phyloP scores from a whole-genome alignment of 192 early-diverging fungal genomes.

The Linnemannia zychae region DNA sequence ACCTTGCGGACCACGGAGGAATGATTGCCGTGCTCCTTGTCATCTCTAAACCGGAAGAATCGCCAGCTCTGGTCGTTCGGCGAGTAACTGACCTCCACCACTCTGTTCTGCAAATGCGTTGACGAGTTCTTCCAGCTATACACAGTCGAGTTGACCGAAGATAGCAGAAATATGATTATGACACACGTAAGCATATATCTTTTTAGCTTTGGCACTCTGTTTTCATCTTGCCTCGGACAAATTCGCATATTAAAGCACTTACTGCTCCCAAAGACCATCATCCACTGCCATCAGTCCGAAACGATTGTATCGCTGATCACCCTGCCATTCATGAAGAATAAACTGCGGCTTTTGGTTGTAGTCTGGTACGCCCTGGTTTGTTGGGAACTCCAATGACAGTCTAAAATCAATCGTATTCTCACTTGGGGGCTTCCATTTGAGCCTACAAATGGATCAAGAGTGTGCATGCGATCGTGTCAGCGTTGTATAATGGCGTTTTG shows the following conservation, averaged over 20 bases:
- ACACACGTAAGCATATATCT: not conserved
- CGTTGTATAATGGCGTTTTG: not conserved
- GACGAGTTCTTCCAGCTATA: slow-evolving; percentile 38
- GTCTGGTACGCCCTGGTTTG: slow-evolving; percentile 30
- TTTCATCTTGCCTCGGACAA: not conserved
- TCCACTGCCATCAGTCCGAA: slow-evolving; percentile 70
- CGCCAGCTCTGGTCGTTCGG: slow-evolving; percentile 69
- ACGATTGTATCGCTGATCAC: slow-evolving; percentile 35
- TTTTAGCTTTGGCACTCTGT: not conserved
- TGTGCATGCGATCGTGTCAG: not conserved
- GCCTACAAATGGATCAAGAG: slow-evolving; percentile 54
- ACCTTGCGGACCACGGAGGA: slow-evolving; percentile 69
- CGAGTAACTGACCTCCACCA: slow-evolving; percentile 77
- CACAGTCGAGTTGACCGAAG: not conserved
- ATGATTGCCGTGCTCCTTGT: slow-evolving; percentile 85
- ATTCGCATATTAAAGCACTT: not conserved
- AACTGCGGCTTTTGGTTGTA: slow-evolving; percentile 59
- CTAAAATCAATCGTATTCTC: slow-evolving; percentile 88
- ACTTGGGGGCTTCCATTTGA: slow-evolving; percentile 90
- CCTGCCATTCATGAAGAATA: slow-evolving; percentile 63
- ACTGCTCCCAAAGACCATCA: slow-evolving; percentile 67
- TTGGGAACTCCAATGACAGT: slow-evolving; percentile 55
- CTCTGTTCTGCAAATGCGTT: slow-evolving; percentile 62
- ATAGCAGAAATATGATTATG: not conserved
- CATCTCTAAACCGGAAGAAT: slow-evolving; percentile 84